These are phyloP conservation scores for Candida xiaguanensis DNA, from an alignment of 805 yeast species.

Conservation along the genomic window DNA sequence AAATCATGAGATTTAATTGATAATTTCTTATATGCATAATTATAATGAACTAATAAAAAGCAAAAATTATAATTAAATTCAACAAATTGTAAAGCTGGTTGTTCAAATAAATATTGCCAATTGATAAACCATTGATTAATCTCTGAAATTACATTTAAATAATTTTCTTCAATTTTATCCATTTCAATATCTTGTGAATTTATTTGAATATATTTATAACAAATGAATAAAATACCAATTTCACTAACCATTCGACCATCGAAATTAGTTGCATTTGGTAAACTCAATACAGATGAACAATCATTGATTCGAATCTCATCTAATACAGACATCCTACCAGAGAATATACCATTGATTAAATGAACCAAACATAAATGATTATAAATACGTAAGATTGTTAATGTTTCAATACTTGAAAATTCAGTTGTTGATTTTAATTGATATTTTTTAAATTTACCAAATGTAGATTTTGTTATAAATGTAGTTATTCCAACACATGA, in stretches of 20 bases:
- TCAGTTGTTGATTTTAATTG: not conserved
- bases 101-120: conserved; percentile 67
- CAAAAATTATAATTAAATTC: conserved; percentile 68
- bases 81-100: conserved; percentile 70
- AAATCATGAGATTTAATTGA: not conserved
- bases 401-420: conserved; percentile 16
- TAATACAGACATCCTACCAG: conserved; percentile 61
- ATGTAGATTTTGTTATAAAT: conserved; percentile 50
- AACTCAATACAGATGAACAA: conserved; percentile 54
- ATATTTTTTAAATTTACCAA: conserved; percentile 29
- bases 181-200: conserved; percentile 5
- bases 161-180: conserved; percentile 21
- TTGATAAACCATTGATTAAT: conserved; percentile 60
- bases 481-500: conserved; percentile 65
- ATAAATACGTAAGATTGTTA: conserved; percentile 62
- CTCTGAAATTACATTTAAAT: conserved; percentile 41
- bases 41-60: conserved; percentile 46
- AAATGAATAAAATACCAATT: conserved; percentile 54
- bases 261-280: conserved; percentile 64
- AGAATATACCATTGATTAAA: conserved; percentile 58
- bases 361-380: conserved; percentile 70
- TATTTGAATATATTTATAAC: conserved; percentile 54
- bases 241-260: conserved; percentile 84
- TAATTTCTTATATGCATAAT: conserved; percentile 25
- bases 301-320: conserved; percentile 58